A percentile compares a stretch with the other conserved stretches of the same genome.
Conservation (phyloP, 164 flowering plant genomes). For the Tetracentron sinense region DNA sequence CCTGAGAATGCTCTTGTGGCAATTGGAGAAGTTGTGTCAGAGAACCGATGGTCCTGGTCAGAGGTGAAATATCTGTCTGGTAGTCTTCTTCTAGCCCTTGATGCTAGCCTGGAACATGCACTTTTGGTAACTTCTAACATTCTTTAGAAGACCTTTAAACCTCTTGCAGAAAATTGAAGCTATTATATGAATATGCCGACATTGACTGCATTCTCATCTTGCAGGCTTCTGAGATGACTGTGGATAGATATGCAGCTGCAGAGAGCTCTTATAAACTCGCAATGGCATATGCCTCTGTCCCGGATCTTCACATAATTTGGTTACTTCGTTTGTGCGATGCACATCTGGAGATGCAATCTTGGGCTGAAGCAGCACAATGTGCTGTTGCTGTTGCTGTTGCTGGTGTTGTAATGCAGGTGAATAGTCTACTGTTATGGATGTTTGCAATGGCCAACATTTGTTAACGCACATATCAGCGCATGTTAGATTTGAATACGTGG, state of each 20-base stretch:
- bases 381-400: slow-evolving; percentile 99
- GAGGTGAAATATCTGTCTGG: slow-evolving; percentile 77
- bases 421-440: background rate
- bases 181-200: slow-evolving; percentile 1
- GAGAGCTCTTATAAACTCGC: slow-evolving; percentile 93
- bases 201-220: slow-evolving; percentile 5
- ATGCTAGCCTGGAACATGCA: slow-evolving; percentile 95
- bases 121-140: slow-evolving; percentile 53
- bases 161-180: background rate
- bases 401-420: slow-evolving; percentile 98
- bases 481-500: no score
- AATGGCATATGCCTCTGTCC: slow-evolving; percentile 97
- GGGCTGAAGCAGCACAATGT: slow-evolving; percentile 99
- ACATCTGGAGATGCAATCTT: slow-evolving; percentile 99
- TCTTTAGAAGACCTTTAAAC: slow-evolving; percentile 1
- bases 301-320: slow-evolving; percentile 99
- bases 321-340: slow-evolving; percentile 95
- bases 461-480: background rate
- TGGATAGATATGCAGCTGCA: slow-evolving; percentile 94
- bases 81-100: slow-evolving; percentile 83
- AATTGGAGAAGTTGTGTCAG: slow-evolving; percentile 48
- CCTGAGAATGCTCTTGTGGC: slow-evolving; percentile 55
- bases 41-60: slow-evolving; percentile 87
- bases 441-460: background rate
- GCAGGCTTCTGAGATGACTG: slow-evolving; percentile 75